These are phyloP conservation scores for Exophiala bonariae DNA, from an alignment of 2,329 filamentous ascomycete species.

Conservation along the genomic window DNA sequence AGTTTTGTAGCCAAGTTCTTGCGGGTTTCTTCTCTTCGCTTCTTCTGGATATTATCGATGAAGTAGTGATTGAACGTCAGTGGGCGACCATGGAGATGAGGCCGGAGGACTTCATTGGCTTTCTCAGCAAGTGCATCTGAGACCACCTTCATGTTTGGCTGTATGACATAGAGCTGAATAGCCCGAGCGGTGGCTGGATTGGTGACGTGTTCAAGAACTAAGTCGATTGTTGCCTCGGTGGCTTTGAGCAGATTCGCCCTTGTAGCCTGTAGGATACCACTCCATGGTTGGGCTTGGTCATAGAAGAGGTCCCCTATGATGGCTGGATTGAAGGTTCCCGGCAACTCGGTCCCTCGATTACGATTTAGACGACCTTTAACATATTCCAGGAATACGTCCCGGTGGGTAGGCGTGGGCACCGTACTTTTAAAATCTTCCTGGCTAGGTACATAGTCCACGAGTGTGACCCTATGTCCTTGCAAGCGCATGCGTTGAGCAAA, in stretches of 20 bases:
- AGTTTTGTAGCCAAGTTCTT: slow-evolving; percentile 2
- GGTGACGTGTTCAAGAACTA: slow-evolving; percentile 37
- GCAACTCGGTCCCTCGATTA: slow-evolving; percentile 57
- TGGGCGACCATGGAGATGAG: slow-evolving; percentile 41
- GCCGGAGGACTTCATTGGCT: slow-evolving; percentile 46
- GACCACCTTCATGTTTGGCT: slow-evolving; percentile 42
- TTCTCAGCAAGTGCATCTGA: slow-evolving; percentile 40
- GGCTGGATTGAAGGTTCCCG: slow-evolving; percentile 61
- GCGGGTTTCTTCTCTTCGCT: slow-evolving; percentile 1
- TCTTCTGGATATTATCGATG: slow-evolving; percentile 34
- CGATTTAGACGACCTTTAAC: slow-evolving; percentile 41
- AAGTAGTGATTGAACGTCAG: slow-evolving; percentile 41
- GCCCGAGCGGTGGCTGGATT: slow-evolving; percentile 41
- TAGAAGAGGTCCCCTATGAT: slow-evolving; percentile 61
- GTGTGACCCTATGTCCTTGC: slow-evolving; percentile 17
- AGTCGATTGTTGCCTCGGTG: slow-evolving; percentile 37
- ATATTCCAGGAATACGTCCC: slow-evolving; percentile 42
- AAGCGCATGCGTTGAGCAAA: slow-evolving; percentile 23
- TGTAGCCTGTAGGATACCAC: slow-evolving; percentile 38
- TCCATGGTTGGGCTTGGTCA: slow-evolving; percentile 60
- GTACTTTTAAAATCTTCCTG: slow-evolving; percentile 24
- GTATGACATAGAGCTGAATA: slow-evolving; percentile 40
- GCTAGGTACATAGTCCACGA: slow-evolving; percentile 18
- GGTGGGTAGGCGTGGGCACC: slow-evolving; percentile 14
- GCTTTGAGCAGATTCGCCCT: slow-evolving; percentile 36